Evolutionary conservation across 176 grass and related monocot species (phyloP), one percentile per base, ranked within the genome.

Genomic region (Eleusine coracana): DNA sequence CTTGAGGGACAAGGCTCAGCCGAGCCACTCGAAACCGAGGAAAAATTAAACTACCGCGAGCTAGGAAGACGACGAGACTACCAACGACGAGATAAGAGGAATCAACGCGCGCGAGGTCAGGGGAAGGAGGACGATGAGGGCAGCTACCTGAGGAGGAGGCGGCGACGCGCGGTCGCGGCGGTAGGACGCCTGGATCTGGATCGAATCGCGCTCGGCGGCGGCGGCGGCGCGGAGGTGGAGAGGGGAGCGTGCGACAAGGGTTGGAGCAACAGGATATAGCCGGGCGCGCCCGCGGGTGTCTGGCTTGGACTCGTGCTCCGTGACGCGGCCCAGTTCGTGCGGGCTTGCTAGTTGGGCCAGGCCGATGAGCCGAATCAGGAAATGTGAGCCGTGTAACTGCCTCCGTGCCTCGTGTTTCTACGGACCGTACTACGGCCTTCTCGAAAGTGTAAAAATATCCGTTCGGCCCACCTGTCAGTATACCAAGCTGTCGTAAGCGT

Each of bases 161-260:
- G 59, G 77, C 15, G 64, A 40, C 51, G 34, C 3, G 45, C 16
- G 18, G 61, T 10, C 18, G 28, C 71, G 28, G 28, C 11, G 63
- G 63, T 10, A 31, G 18, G 13, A 4, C 50, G 51, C 78, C 64
- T 55, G 64, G 78, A 80, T 80, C 78, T 80, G 65, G 78, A 69
- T 54, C 45, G 78, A 55, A 21, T 20, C 48, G 64, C 37, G 23
- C 5, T 37, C 61, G 17, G 31, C 20, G 20, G 51, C 54, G 20
- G 51, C 54, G 77, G 64, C 78, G 78, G 77, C 63, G 45, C 16
- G 77, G 44, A 9, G 28, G 1, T 27, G 4, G 31, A 31, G 25
- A 62, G 29, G 18, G 3, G 45, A 1, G 39, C 13, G 25, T 0
- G 23, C 23, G 12, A 6, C 8, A 3, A 66, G 16, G 76, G 46